A percentile compares a stretch with the other conserved stretches of the same genome.
Conservation (phyloP, 306 rosid species). For the Abrus pulchellus region DNA sequence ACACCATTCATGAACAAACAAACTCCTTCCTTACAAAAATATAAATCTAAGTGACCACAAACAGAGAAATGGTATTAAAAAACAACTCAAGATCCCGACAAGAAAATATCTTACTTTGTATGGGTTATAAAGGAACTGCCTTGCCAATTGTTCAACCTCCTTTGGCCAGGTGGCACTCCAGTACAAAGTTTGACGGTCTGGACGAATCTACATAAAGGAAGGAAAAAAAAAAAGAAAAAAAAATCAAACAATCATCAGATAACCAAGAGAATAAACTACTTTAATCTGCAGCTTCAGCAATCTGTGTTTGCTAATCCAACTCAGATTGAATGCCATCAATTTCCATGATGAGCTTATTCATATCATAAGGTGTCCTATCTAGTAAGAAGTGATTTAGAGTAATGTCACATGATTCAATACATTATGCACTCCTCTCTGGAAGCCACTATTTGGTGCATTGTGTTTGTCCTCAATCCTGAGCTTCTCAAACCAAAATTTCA, state of each 20-base stretch:
- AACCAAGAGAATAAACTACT: background rate
- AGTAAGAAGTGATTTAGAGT: background rate
- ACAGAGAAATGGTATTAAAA: constrained; percentile 6
- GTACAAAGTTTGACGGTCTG: constrained; percentile 93
- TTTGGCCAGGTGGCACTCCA: constrained; percentile 99
- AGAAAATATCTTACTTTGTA: constrained; percentile 76
- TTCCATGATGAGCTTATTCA: constrained; percentile 21
- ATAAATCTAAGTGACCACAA: background rate
- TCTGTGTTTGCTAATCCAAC: background rate
- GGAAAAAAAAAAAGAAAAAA: background rate
- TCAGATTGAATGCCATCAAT: constrained; percentile 20
- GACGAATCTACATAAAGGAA: constrained; percentile 69
- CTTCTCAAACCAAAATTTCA: constrained; percentile 1
- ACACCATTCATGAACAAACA: too few relatives aligned
- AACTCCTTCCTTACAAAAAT: background rate
- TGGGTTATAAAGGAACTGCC: constrained; percentile 89
- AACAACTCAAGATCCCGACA: constrained; percentile 14
- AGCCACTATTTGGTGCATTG: constrained; percentile 23
- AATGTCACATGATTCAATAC: background rate
- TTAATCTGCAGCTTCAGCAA: background rate
- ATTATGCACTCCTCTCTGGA: background rate
- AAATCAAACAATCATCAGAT: background rate
- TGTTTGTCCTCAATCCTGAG: constrained; percentile 18
- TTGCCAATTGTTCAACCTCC: constrained; percentile 93
- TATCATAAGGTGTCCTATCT: background rate